These are phyloP conservation scores for Stylosanthes scabra DNA, from an alignment of 331 rosid species.

Conservation along the genomic window DNA sequence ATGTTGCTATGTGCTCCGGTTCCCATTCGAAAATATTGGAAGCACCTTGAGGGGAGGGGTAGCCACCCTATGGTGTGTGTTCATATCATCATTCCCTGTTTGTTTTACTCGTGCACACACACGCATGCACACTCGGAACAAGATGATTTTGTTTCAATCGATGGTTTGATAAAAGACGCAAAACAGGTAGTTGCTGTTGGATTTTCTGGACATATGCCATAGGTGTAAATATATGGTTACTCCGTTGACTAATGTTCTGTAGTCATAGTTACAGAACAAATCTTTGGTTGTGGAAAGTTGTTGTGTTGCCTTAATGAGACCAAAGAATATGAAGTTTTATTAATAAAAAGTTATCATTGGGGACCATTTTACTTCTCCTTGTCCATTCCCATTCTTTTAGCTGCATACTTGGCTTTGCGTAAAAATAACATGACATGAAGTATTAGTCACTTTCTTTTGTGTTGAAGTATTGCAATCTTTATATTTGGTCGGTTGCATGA, in stretches of 20 bases:
- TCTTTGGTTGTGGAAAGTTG: slow-evolving; percentile 6
- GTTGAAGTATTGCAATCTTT: neutral
- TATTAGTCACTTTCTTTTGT: neutral
- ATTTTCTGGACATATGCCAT: slow-evolving; percentile 14
- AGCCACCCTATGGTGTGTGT: slow-evolving; percentile 7
- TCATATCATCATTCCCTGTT: neutral
- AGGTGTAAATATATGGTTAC: slow-evolving; percentile 1
- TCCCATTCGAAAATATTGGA: slow-evolving; percentile 31
- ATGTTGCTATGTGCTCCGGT: neutral
- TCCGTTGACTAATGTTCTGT: neutral
- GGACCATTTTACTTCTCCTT: too few species aligned
- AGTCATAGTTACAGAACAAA: slow-evolving; percentile 13
- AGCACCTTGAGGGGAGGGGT: slow-evolving; percentile 47
- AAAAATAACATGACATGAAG: neutral
- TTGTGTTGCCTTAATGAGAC: neutral
- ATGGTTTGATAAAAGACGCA: too few species aligned
- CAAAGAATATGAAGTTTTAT: neutral
- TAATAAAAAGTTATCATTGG: too few species aligned
- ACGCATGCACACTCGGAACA: too few species aligned
- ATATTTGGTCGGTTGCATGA: neutral
- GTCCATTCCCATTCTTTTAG: neutral
- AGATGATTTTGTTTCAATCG: too few species aligned
- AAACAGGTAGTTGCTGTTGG: too few species aligned
- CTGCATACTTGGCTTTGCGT: slow-evolving; percentile 5
- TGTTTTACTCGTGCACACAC: too few species aligned